phyloP scores from a whole-genome alignment of 345 rosid genomes.

The Linum trigynum region DNA sequence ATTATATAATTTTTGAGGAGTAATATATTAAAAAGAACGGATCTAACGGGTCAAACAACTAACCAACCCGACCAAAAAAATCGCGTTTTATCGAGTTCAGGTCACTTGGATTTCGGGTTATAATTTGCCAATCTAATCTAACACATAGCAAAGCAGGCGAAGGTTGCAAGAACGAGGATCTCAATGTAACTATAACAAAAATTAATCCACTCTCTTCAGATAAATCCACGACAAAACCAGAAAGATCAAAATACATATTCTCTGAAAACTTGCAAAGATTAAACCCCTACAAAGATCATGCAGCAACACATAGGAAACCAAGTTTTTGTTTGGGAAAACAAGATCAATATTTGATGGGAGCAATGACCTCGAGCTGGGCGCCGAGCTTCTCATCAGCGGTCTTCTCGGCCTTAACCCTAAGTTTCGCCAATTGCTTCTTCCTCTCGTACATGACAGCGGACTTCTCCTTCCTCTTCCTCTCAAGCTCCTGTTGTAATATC shows the following conservation, averaged over 20 bases:
- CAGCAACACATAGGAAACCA: not conserved
- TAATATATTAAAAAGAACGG: too few species aligned
- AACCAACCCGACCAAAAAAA: too few species aligned
- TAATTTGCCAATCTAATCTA: too few species aligned
- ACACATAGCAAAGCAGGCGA: too few species aligned
- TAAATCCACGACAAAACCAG: not conserved
- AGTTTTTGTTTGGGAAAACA: too few species aligned
- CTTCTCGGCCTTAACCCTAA: constrained; percentile 4
- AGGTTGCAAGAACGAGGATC: not conserved
- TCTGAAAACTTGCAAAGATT: not conserved
- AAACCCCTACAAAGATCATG: not conserved
- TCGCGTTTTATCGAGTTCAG: too few species aligned
- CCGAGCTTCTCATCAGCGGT: constrained; percentile 4
- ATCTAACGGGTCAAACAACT: too few species aligned
- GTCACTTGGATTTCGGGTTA: too few species aligned
- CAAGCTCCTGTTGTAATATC: not conserved
- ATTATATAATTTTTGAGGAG: too few species aligned
- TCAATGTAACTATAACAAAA: not conserved
- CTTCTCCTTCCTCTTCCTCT: constrained; percentile 3
- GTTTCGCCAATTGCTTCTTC: constrained; percentile 1
- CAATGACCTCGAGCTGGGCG: not conserved
- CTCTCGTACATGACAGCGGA: not conserved
- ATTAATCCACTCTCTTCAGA: not conserved
- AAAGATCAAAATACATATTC: not conserved
- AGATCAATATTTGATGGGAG: constrained; percentile 1